Base-by-base conservation (phyloP, 108 stramenopile genomes). In the Asterionellopsis glacialis region DNA sequence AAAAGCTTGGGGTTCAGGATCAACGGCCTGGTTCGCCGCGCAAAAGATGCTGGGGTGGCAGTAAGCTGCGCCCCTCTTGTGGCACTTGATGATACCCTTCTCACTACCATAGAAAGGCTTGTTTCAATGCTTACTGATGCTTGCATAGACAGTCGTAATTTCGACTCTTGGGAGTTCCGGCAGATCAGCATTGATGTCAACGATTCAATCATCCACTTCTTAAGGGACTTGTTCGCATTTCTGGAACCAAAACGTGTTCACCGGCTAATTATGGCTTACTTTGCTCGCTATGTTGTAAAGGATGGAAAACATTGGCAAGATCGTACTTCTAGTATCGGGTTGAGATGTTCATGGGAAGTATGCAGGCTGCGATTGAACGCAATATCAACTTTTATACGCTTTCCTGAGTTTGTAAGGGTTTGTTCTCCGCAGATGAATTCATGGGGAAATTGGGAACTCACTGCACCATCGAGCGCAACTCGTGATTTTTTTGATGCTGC, bases 101-200 rank as follows among this genome's bases (percentile, higher is more conserved):
- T 85, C 27, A 28, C 72, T 24, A 70, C 61, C 18, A 62, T 94
- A 21, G 85, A 87, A 64, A 69, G 73, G 50, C 56, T 91, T 1
- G 77, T 94, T 25, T 67, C 72, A 3, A 70, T 84, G 64, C 39
- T 91, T 19, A 87, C 89, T n/a, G 87, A 88, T 75, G 82, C 84
- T 33, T 85, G 85, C 56, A 70, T 94, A 9, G 85, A 94, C 66
- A 79, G 75, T 49, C 71, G 88, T 26, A 94, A 94, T 57, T 94
- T 94, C 62, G 93, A 90, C 61, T 75, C 81, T 21, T 83, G 79
- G 65, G 84, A 88, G 57, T 85, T 82, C 40, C 87, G 85, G 41
- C 79, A 89, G 55, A 89, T 74, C 14, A 82, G 87, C 55, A 82
- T 85, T 45, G 89, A 88, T 64, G 93, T 94, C n/a, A 94, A 94